phyloP scores from a whole-genome alignment of 495 filamentous ascomycete genomes.

The Sabuloglossum arenarium region DNA sequence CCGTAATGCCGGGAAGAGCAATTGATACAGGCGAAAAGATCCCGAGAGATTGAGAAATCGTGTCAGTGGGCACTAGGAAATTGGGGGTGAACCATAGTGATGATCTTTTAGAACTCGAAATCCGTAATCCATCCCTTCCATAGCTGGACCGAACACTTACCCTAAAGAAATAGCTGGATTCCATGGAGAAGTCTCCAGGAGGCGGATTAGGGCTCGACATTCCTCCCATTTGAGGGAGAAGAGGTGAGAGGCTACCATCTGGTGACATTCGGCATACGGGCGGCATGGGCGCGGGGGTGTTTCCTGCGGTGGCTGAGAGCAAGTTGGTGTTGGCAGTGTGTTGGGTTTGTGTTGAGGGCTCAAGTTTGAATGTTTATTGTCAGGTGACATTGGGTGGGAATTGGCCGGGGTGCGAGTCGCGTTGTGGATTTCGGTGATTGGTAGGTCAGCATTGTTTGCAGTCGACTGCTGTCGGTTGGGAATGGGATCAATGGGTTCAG shows the following conservation, averaged over 20 bases:
- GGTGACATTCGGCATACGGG: not conserved
- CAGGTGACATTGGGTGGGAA: not conserved
- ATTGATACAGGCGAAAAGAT: too few species aligned
- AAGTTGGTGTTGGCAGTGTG: not conserved
- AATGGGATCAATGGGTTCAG: not conserved
- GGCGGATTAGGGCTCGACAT: not conserved
- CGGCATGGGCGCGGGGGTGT: too few species aligned
- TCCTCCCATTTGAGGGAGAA: not conserved
- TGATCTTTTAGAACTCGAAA: too few species aligned
- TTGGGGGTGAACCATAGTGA: too few species aligned
- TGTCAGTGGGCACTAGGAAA: too few species aligned
- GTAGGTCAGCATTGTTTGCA: not conserved
- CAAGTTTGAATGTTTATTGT: not conserved
- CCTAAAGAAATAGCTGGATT: constrained; percentile 9
- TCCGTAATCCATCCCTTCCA: too few species aligned
- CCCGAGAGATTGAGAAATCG: too few species aligned
- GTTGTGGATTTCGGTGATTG: not conserved
- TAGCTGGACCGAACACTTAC: too few species aligned
- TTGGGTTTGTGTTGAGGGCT: not conserved
- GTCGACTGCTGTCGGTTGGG: not conserved
- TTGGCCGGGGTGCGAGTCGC: not conserved
- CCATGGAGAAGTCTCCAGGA: not conserved
- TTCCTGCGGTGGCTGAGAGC: not conserved
- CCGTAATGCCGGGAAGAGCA: too few species aligned
- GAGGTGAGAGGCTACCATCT: not conserved